Evolutionary conservation across 2,329 filamentous ascomycete species (phyloP).

Genomic region (Sclerotinia minor): DNA sequence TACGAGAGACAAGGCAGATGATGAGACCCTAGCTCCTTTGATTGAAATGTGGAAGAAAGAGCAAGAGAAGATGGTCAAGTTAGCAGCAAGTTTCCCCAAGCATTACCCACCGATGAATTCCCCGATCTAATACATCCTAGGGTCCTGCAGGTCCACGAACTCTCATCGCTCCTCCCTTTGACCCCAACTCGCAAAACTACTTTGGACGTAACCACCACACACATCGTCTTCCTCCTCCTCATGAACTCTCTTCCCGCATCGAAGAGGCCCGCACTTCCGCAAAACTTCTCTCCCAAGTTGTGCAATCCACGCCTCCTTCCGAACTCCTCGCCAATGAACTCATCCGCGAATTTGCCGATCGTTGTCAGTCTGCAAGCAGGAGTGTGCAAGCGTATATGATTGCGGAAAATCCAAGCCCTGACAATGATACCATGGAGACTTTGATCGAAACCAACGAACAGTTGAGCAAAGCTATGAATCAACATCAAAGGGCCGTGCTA

Average conservation of each 20-base stretch:
- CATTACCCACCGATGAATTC: background rate
- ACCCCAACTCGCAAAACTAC: constrained; percentile 40
- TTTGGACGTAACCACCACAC: constrained; percentile 54
- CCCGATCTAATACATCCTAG: constrained; percentile 18
- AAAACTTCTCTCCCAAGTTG: constrained; percentile 86
- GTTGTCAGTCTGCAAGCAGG: constrained; percentile 77
- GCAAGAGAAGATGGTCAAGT: constrained; percentile 61
- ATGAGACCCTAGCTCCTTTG: constrained; percentile 70
- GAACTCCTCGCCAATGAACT: constrained; percentile 84
- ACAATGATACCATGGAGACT: constrained; percentile 90
- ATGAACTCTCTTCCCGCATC: constrained; percentile 78
- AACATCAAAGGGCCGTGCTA: constrained; percentile 80
- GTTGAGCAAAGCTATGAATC: constrained; percentile 75
- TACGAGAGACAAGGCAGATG: constrained; percentile 63
- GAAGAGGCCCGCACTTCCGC: constrained; percentile 90
- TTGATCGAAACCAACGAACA: constrained; percentile 95
- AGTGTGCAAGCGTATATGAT: constrained; percentile 86
- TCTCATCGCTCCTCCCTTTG: constrained; percentile 48
- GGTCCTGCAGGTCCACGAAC: constrained; percentile 42
- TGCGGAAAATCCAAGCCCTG: constrained; percentile 73
- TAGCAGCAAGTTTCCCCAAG: constrained; percentile 43
- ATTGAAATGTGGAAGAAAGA: constrained; percentile 89
- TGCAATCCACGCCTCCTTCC: constrained; percentile 76
- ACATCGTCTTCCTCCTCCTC: constrained; percentile 59
- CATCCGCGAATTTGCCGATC: constrained; percentile 85